These are phyloP conservation scores for Quercus tomentella DNA, from an alignment of 331 rosid species.

Conservation along the genomic window DNA sequence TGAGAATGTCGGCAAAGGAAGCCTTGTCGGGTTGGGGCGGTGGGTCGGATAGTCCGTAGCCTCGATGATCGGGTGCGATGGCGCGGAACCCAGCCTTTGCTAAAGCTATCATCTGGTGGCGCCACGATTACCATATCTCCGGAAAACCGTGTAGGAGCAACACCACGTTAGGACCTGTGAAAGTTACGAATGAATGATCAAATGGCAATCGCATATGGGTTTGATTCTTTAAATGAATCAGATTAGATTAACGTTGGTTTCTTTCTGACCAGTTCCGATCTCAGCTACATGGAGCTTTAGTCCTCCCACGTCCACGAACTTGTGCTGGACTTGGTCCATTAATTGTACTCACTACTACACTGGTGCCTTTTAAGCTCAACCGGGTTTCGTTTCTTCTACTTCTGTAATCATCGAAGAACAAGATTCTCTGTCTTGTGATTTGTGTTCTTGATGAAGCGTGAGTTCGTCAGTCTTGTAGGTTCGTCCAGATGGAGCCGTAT, in stretches of 20 bases:
- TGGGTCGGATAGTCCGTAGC: constrained; percentile 72
- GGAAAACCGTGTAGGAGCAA: constrained; percentile 79
- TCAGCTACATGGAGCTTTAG: constrained; percentile 70
- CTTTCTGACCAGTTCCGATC: constrained; percentile 46
- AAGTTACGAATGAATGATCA: background rate
- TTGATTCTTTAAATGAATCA: background rate
- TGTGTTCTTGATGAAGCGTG: too few relatives aligned
- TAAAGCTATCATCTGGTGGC: constrained; percentile 71
- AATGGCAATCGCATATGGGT: background rate
- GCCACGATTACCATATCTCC: constrained; percentile 95
- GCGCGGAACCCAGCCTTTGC: constrained; percentile 64
- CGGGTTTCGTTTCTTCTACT: too few relatives aligned
- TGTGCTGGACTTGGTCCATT: constrained; percentile 59
- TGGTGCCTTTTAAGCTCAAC: too few relatives aligned
- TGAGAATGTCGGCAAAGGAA: constrained; percentile 21
- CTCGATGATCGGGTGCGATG: constrained; percentile 64
- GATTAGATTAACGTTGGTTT: background rate
- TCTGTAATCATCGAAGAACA: too few relatives aligned
- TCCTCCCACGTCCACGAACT: constrained; percentile 38
- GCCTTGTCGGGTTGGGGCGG: constrained; percentile 42
- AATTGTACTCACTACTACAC: too few relatives aligned
- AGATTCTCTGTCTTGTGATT: too few relatives aligned
- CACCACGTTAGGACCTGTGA: constrained; percentile 50
- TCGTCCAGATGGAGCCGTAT: too few relatives aligned
- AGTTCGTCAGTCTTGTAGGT: too few relatives aligned